These are phyloP conservation scores for Brassica cretica DNA, from an alignment of 345 rosid species.

Conservation along the genomic window DNA sequence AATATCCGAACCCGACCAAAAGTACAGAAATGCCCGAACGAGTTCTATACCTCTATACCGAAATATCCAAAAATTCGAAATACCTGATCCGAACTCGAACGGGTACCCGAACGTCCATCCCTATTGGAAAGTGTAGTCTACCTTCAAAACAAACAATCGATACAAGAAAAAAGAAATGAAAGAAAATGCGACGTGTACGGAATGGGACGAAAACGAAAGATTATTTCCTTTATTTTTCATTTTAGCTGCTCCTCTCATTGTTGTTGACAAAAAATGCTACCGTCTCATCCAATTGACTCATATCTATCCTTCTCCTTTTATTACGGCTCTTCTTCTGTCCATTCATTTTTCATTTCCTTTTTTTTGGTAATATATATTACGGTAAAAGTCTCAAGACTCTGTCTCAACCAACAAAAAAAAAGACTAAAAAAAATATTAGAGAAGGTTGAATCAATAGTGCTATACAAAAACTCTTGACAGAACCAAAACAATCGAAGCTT, in stretches of 20 bases:
- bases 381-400: background rate
- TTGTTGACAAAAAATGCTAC: no score
- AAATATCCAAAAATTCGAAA: no score
- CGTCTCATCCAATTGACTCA: background rate
- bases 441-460: background rate
- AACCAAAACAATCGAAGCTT: background rate
- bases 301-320: conserved; percentile 3
- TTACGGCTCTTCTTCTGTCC: conserved; percentile 12
- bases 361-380: background rate
- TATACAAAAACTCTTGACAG: background rate
- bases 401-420: background rate
- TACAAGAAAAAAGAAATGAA: background rate
- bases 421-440: background rate
- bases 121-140: background rate
- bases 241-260: background rate
- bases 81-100: no score
- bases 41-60: no score
- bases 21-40: no score
- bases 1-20: no score
- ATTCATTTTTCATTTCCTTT: background rate
- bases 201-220: conserved; percentile 30
- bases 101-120: no score
- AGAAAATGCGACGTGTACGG: conserved; percentile 8
- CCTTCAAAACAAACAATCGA: background rate
- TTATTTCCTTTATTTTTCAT: background rate